Evolutionary conservation across 768 basidiomycete species (phyloP), one percentile per base, ranked within the genome.

Genomic region (Postia placenta): DNA sequence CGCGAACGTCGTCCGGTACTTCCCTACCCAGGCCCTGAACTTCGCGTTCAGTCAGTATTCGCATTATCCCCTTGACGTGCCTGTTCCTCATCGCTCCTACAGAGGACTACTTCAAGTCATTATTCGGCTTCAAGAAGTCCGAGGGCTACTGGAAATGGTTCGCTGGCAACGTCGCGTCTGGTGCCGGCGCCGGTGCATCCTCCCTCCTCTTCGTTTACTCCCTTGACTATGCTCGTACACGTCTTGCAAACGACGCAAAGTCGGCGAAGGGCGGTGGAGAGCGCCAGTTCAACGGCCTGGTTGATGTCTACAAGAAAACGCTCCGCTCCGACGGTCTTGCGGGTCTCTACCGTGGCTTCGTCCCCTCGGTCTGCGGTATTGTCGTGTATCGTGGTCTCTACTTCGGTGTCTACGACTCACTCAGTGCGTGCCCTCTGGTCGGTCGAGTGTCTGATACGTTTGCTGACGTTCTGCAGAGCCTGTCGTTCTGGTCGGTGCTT

Each of bases 1-100:
- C 51, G 95, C 96, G 81, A 99, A 99, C 75, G 96, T 99, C 74
- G 96, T 99, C 76, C 94, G 96, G 69, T 99, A 99, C 88, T 99
- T 99, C 92, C 96, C 96, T 45, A 99, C 96, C 50, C 95, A 99
- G 71, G 96, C 96, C 35, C 74, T 98, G 62, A 99, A 99, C 89
- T 98, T 99, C 64, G 95, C 95, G 68, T 98, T 97, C 87, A 98
- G 90, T 96, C 60, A 61, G 92, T 82, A n/a, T 36, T 59, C 42
- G 1, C 15, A 30, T 0, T 28, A 15, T 35, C 12, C 24, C 5
- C 40, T 11, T 19, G 33, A 1, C 19, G 37, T 24, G 45, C 15
- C 11, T 4, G 3, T 2, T 46, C 48, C 60, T 64, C 15, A 58
- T 54, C 48, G 54, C 49, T 30, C 46, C 12, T 51, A 51, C 66